Evolutionary conservation across 1,139 yeast species (phyloP).

Genomic region (Geotrichum aggregatum): DNA sequence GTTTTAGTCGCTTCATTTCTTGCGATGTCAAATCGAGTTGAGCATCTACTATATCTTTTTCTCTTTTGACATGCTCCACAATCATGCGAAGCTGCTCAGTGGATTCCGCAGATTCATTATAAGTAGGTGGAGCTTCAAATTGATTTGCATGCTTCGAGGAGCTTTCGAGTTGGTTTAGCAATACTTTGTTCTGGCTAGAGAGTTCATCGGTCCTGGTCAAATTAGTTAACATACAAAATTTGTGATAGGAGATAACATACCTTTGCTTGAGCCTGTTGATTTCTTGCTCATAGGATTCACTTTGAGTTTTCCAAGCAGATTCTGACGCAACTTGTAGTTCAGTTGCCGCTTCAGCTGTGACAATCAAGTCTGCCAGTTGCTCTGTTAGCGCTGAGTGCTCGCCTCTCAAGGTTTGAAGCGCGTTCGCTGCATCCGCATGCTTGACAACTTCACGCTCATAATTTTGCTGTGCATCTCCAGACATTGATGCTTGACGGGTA

Average conservation of each 20-base stretch:
- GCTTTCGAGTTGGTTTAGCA: slow-evolving; percentile 65
- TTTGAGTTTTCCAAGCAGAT: slow-evolving; percentile 46
- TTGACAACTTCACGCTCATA: slow-evolving; percentile 56
- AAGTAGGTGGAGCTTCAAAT: slow-evolving; percentile 16
- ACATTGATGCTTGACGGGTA: slow-evolving; percentile 48
- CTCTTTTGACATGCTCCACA: slow-evolving; percentile 62
- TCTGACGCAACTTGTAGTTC: slow-evolving; percentile 39
- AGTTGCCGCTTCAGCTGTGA: slow-evolving; percentile 37
- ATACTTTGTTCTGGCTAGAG: slow-evolving; percentile 59
- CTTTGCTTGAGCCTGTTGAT: slow-evolving; percentile 45
- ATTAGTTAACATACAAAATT: neutral
- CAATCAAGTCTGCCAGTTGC: slow-evolving; percentile 40
- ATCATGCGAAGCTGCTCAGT: slow-evolving; percentile 51
- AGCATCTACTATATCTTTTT: slow-evolving; percentile 67
- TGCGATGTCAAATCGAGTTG: slow-evolving; percentile 50
- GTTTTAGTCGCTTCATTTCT: slow-evolving; percentile 48
- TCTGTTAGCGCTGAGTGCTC: slow-evolving; percentile 42
- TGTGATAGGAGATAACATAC: slow-evolving; percentile 21
- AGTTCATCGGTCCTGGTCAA: slow-evolving; percentile 50
- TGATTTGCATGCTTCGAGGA: slow-evolving; percentile 25
- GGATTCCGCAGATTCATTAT: slow-evolving; percentile 23
- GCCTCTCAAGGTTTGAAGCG: slow-evolving; percentile 46
- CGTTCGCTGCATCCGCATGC: slow-evolving; percentile 52
- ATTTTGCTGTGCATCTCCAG: slow-evolving; percentile 50
- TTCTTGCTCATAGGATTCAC: slow-evolving; percentile 50